phyloP scores from a whole-genome alignment of 1,284 basidiomycete species.

The Leccinum pallidistipes region DNA sequence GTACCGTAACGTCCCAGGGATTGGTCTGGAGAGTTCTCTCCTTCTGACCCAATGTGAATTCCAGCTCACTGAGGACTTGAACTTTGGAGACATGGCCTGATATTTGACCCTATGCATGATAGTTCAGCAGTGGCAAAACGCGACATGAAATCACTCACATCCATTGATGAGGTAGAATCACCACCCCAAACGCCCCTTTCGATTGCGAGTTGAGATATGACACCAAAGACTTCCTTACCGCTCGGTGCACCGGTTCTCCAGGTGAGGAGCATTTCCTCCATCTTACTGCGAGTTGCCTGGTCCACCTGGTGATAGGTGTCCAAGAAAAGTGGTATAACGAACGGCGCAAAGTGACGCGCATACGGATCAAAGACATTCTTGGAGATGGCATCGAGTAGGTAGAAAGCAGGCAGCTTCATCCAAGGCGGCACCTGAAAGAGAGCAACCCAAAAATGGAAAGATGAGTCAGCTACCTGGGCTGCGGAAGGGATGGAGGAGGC shows the following conservation, averaged over 20 bases:
- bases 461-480: constrained; percentile 61
- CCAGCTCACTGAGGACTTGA: constrained; percentile 79
- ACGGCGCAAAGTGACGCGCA: constrained; percentile 74
- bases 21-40: constrained; percentile 65
- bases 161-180: constrained; percentile 42
- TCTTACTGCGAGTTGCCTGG: constrained; percentile 80
- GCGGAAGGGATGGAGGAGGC: constrained; percentile 27
- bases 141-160: constrained; percentile 25
- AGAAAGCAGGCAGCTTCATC: constrained; percentile 93
- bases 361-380: constrained; percentile 94
- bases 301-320: constrained; percentile 86
- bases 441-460: constrained; percentile 37
- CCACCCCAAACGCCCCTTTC: constrained; percentile 78
- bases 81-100: constrained; percentile 58
- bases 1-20: constrained; percentile 61
- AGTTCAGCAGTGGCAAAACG: neutral
- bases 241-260: constrained; percentile 85
- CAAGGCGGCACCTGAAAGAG: constrained; percentile 77
- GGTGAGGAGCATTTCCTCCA: constrained; percentile 94
- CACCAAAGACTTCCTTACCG: constrained; percentile 82
- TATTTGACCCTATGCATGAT: constrained; percentile 27
- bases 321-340: constrained; percentile 79
- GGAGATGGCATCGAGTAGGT: constrained; percentile 94
- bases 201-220: constrained; percentile 69
- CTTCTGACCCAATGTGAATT: constrained; percentile 75